phyloP scores from a whole-genome alignment of 345 rosid species.

The Erodium maritimum region DNA sequence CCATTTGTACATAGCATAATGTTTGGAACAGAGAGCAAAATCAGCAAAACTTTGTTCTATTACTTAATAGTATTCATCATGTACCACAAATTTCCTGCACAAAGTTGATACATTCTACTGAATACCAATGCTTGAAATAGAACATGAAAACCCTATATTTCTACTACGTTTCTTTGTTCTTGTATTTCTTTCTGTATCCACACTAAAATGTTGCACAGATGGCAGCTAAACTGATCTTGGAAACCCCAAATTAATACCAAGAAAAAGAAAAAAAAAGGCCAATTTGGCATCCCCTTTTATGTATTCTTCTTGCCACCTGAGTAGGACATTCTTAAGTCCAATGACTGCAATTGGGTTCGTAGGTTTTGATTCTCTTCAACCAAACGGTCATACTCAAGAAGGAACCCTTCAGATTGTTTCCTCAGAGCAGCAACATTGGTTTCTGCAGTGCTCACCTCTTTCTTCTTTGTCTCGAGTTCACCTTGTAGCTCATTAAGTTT shows the following conservation, averaged over 20 bases:
- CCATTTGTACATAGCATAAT: too few species aligned
- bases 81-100: too few species aligned
- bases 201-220: not conserved
- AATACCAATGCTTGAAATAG: too few species aligned
- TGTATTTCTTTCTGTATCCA: not conserved
- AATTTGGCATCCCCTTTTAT: constrained; percentile 11
- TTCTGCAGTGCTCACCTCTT: constrained; percentile 47
- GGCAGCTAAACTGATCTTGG: not conserved
- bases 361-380: constrained; percentile 72
- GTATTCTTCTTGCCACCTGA: constrained; percentile 70
- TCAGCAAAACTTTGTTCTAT: not conserved
- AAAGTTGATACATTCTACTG: too few species aligned
- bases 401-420: constrained; percentile 94
- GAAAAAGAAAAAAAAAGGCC: not conserved
- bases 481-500: constrained; percentile 38
- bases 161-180: not conserved
- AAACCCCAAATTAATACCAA: not conserved
- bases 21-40: too few species aligned
- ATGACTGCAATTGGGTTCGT: constrained; percentile 47
- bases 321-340: constrained; percentile 43
- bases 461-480: constrained; percentile 43
- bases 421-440: constrained; percentile 62
- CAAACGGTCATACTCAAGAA: constrained; percentile 78
- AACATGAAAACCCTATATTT: too few species aligned
- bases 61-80: too few species aligned